These are phyloP conservation scores for Coemansia sp. DNA, from an alignment of 192 early-diverging fungal genomes.

Conservation along the genomic window DNA sequence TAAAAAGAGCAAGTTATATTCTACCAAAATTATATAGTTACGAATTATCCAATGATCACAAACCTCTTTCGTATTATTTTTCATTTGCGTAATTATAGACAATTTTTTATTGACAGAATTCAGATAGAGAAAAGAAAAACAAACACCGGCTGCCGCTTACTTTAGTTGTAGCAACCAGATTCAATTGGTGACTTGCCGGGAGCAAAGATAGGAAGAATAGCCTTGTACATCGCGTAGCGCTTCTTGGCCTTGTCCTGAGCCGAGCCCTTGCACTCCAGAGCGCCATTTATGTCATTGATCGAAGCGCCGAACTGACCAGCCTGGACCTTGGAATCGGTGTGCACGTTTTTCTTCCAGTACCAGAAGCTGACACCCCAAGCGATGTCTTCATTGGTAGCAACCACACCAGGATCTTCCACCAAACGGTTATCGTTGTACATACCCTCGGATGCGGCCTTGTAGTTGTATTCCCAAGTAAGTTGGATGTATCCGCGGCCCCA, in stretches of 20 bases:
- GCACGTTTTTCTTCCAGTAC: constrained; percentile 53
- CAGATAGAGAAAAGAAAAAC: not conserved
- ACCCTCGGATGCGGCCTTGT: constrained; percentile 42
- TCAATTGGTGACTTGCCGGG: constrained; percentile 32
- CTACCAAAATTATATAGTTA: too few relatives aligned
- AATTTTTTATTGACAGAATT: too few relatives aligned
- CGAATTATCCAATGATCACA: too few relatives aligned
- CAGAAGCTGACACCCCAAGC: constrained; percentile 51
- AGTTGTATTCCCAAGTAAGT: constrained; percentile 55
- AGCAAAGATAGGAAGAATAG: constrained; percentile 39
- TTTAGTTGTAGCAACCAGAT: constrained; percentile 52
- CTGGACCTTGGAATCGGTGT: constrained; percentile 34
- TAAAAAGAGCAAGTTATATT: too few relatives aligned
- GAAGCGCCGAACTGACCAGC: constrained; percentile 54
- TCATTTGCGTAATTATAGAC: too few relatives aligned
- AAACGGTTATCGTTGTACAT: constrained; percentile 47
- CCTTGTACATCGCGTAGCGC: constrained; percentile 54
- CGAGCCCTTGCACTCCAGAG: constrained; percentile 48
- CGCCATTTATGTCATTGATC: constrained; percentile 55
- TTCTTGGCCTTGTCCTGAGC: constrained; percentile 50
- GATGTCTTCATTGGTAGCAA: constrained; percentile 30
- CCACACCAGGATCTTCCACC: constrained; percentile 26
- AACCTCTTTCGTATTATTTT: too few relatives aligned
- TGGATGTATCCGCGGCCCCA: constrained; percentile 58
- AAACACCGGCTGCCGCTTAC: not conserved